These are phyloP conservation scores for Ormosia emarginata DNA, from an alignment of 306 rosid species.

Conservation along the genomic window DNA sequence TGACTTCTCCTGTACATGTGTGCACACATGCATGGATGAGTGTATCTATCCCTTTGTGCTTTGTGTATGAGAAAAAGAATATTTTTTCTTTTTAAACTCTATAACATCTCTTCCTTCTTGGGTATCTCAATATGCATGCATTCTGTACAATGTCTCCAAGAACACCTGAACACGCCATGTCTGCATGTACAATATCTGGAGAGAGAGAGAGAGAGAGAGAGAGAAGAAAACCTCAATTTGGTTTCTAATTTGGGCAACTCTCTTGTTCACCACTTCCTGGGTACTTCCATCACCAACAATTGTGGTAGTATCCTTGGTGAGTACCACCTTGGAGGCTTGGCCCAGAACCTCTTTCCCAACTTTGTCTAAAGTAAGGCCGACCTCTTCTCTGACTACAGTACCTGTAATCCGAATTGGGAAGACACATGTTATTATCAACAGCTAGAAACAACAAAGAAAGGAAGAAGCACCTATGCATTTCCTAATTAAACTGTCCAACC, in stretches of 20 bases:
- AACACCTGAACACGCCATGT: background rate
- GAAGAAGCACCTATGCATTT: background rate
- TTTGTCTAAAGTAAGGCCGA: constrained; percentile 87
- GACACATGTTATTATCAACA: background rate
- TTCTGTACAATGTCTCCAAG: background rate
- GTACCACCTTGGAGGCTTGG: constrained; percentile 79
- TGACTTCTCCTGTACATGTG: background rate
- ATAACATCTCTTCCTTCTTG: background rate
- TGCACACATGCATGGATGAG: background rate
- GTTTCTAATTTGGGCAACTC: constrained; percentile 81
- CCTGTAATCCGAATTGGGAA: constrained; percentile 41
- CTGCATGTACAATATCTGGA: background rate
- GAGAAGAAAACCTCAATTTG: constrained; percentile 66
- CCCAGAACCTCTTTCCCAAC: constrained; percentile 95
- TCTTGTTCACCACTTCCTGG: constrained; percentile 84
- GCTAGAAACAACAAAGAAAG: background rate
- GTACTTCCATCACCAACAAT: constrained; percentile 98
- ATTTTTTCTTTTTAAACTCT: background rate
- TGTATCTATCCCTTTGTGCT: background rate
- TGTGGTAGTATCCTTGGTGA: constrained; percentile 84
- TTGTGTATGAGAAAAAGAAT: background rate
- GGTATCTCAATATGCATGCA: background rate
- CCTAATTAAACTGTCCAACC: background rate
- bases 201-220: background rate
- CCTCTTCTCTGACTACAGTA: constrained; percentile 94